phyloP scores from a whole-genome alignment of 805 yeast species.

The Starmerella ratchasimensis region DNA sequence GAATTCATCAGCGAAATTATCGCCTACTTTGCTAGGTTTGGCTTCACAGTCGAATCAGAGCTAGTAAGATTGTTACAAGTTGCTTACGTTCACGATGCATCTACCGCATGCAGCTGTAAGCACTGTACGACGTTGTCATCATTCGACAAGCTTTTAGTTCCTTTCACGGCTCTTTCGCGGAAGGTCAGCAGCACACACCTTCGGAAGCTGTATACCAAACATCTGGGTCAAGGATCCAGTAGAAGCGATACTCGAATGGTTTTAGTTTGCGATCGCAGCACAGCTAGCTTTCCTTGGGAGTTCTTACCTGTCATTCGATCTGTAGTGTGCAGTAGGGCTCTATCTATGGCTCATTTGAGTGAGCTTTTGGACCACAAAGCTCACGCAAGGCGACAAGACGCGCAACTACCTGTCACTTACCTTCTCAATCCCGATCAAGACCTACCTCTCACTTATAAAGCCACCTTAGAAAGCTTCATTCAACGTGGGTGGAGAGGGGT shows the following conservation, averaged over 20 bases:
- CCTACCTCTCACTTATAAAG: slow-evolving; percentile 47
- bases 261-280: slow-evolving; percentile 50
- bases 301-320: slow-evolving; percentile 34
- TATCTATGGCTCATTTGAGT: slow-evolving; percentile 30
- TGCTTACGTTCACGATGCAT: too few relatives aligned
- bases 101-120: too few relatives aligned
- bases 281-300: slow-evolving; percentile 85
- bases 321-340: slow-evolving; percentile 14
- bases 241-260: slow-evolving; percentile 38
- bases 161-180: too few relatives aligned
- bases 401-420: slow-evolving; percentile 29
- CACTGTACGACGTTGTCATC: too few relatives aligned
- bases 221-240: too few relatives aligned
- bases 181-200: too few relatives aligned
- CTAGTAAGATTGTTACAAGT: too few relatives aligned
- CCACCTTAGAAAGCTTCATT: slow-evolving; percentile 36
- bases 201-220: too few relatives aligned
- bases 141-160: too few relatives aligned
- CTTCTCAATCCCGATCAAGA: slow-evolving; percentile 77
- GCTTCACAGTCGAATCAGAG: too few relatives aligned
- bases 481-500: slow-evolving; percentile 39
- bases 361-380: slow-evolving; percentile 4
- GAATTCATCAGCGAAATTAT: too few relatives aligned
- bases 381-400: background rate
- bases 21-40: too few relatives aligned